Evolutionary conservation across 768 basidiomycete genomes (phyloP).

Genomic region (Porphyrellus cyaneotinctus): DNA sequence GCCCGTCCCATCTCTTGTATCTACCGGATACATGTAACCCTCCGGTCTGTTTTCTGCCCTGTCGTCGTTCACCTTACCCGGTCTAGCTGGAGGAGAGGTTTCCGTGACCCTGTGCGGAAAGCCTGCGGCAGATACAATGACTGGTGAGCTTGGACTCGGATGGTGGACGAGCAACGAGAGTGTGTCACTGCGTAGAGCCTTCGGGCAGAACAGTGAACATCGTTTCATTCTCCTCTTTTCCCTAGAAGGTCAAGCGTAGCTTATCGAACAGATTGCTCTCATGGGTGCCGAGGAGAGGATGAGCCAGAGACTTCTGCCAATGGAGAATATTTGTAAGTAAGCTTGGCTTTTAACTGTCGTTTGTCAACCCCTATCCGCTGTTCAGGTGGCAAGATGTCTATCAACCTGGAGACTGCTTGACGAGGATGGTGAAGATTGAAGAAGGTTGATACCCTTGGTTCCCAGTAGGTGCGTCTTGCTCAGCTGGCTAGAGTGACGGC

Average conservation of each 20-base stretch:
- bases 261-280: not conserved
- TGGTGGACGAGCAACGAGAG: slow-evolving; percentile 7
- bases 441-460: not conserved
- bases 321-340: slow-evolving; percentile 10
- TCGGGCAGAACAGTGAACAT: not conserved
- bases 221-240: slow-evolving; percentile 10
- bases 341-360: not conserved
- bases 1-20: slow-evolving; percentile 26
- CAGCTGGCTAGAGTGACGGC: not conserved
- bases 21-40: slow-evolving; percentile 15
- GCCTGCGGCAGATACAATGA: not conserved
- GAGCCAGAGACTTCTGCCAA: not conserved
- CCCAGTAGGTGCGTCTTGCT: not conserved
- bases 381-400: slow-evolving; percentile 5
- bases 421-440: slow-evolving; percentile 14
- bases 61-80: not conserved
- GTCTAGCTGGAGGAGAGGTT: slow-evolving; percentile 9
- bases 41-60: not conserved
- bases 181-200: slow-evolving; percentile 3
- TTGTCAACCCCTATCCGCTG: not conserved
- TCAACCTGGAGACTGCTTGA: slow-evolving; percentile 20
- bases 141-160: not conserved
- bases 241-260: slow-evolving; percentile 10
- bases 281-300: slow-evolving; percentile 4
- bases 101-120: slow-evolving; percentile 8